Evolutionary conservation across 345 rosid genomes (phyloP), one percentile per base, ranked within the genome.

Genomic region (Pugionium cornutum): DNA sequence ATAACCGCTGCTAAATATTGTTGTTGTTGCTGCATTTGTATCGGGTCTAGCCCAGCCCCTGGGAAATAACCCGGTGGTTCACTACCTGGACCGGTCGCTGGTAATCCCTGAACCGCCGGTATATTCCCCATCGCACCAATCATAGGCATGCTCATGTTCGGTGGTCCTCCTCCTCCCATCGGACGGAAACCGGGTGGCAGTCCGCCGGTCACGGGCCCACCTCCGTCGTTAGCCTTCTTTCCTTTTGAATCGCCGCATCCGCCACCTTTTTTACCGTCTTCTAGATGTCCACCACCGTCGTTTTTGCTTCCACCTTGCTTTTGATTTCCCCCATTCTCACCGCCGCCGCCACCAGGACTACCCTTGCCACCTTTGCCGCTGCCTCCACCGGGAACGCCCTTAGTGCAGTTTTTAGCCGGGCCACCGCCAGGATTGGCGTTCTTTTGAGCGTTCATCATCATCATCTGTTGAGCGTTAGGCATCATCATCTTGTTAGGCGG

Each of bases 51-150:
- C n/a, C 88, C 89, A 5, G 80, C 78, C 9, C 96, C 94, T 10
- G 82, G 91, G 46, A 82, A 85, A 67, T 91, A 89, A 1, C 83
- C 85, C 0, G 75, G 83, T 1, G 75, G 81, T 1, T 69, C 85
- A 5, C 81, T 78, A 1, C 56, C 51, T 72, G 78, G 70, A 18
- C 85, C 78, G 3, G 78, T 7, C 1, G 95, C 86, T 0, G 98
- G 96, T 7, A 89, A 82, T 11, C 98, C 98, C 66, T 86, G 97
- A 40, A 87, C 97, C 4, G 98, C 89, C 3, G 85, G 81, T 4
- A 84, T 54, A 46, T 34, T 78, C 6, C 65, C 76, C 82, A 77
- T 71, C 1, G 86, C 78, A 39, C 81, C 73, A 53, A 44, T 55
- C 79, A 54, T 67, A 8, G 82, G 72, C 77, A 69, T 81, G 58